Conservation (phyloP, 257 asterid genomes). For the Lavandula angustifolia region DNA sequence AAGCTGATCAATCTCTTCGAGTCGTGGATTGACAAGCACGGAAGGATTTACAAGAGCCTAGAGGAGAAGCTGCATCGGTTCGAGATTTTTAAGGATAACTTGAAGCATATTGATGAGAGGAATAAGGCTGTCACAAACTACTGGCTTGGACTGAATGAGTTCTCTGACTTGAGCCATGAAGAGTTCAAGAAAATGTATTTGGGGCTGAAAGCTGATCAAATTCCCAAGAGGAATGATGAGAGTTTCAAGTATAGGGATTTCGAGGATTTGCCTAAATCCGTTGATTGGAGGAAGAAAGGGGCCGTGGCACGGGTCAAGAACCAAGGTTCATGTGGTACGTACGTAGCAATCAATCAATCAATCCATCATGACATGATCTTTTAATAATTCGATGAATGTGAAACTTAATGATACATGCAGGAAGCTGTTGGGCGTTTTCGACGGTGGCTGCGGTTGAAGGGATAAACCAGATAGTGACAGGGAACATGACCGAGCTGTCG, state of each 20-base stretch:
- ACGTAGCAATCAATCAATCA: too few species aligned
- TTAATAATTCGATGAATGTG: too few species aligned
- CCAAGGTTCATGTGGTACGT: slow-evolving; percentile 66
- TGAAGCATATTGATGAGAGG: slow-evolving; percentile 68
- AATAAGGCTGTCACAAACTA: slow-evolving; percentile 51
- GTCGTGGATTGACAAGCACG: slow-evolving; percentile 57
- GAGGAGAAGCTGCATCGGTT: slow-evolving; percentile 70
- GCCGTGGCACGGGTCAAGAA: slow-evolving; percentile 67
- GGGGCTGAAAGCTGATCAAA: slow-evolving; percentile 47
- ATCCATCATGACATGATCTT: neutral
- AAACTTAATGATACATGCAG: slow-evolving; percentile 22
- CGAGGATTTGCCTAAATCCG: slow-evolving; percentile 49
- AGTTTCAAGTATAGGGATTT: slow-evolving; percentile 46
- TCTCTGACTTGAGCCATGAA: slow-evolving; percentile 63
- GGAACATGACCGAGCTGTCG: slow-evolving; percentile 52
- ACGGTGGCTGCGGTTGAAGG: slow-evolving; percentile 60
- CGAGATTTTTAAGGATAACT: slow-evolving; percentile 62
- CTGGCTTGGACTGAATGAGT: slow-evolving; percentile 70
- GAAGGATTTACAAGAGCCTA: slow-evolving; percentile 47
- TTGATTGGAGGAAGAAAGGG: slow-evolving; percentile 71
- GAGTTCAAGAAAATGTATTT: slow-evolving; percentile 61
- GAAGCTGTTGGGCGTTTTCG: slow-evolving; percentile 62
- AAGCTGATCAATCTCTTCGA: slow-evolving; percentile 63
- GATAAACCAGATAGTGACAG: slow-evolving; percentile 45
- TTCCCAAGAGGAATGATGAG: slow-evolving; percentile 32